A percentile compares a stretch with the other conserved stretches of the same genome.
These are phyloP conservation scores for Mycosarcoma mackinlayi DNA, from an alignment of 1,284 basidiomycete species.

Conservation along the genomic window DNA sequence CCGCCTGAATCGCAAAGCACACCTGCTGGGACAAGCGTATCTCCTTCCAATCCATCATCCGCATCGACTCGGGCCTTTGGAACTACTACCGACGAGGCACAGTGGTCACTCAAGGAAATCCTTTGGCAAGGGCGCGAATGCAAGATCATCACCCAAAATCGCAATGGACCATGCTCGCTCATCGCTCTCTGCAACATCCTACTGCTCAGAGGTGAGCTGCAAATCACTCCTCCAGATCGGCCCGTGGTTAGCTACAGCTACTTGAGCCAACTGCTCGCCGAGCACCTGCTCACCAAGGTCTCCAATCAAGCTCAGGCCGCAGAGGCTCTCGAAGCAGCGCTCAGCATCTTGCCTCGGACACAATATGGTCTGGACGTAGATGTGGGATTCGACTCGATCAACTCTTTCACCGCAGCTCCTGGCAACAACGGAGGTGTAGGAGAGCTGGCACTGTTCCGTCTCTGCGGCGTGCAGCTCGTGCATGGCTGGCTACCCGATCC, in stretches of 20 bases:
- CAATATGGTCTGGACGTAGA: constrained; percentile 73
- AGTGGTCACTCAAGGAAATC: constrained; percentile 62
- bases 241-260: constrained; percentile 82
- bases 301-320: constrained; percentile 62
- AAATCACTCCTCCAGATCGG: constrained; percentile 73
- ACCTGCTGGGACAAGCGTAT: background rate
- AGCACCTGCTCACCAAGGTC: constrained; percentile 75
- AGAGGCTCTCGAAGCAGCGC: constrained; percentile 78
- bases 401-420: constrained; percentile 38
- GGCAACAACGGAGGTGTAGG: constrained; percentile 71
- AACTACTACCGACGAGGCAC: constrained; percentile 41
- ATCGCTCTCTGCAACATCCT: constrained; percentile 76
- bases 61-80: background rate
- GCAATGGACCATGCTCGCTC: constrained; percentile 81
- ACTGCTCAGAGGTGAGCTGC: constrained; percentile 49
- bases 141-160: constrained; percentile 70
- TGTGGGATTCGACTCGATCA: constrained; percentile 51
- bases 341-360: constrained; percentile 84
- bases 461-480: constrained; percentile 81
- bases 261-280: constrained; percentile 82
- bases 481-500: constrained; percentile 94
- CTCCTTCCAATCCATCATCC: background rate
- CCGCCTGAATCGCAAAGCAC: background rate
- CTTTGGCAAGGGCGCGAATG: constrained; percentile 46
- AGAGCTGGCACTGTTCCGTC: constrained; percentile 84